Evolutionary conservation across 805 yeast genomes (phyloP).

Genomic region (Torulaspora indica): DNA sequence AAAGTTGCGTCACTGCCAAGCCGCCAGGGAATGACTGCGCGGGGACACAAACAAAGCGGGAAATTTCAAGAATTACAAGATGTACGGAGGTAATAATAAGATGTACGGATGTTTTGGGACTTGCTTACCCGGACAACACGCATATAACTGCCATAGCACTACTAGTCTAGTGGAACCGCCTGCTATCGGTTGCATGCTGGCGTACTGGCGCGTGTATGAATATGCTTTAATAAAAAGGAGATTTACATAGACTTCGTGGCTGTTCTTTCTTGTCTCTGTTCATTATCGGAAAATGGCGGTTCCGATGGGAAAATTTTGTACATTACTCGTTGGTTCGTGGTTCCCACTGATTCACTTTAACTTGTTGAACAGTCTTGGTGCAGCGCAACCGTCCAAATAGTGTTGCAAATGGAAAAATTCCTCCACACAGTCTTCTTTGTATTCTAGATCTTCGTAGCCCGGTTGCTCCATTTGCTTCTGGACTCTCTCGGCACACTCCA

Average conservation of each 20-base stretch:
- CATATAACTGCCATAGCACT: no score
- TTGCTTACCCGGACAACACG: no score
- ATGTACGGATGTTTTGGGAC: no score
- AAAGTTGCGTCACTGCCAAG: not conserved
- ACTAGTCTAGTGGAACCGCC: no score
- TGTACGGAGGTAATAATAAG: no score
- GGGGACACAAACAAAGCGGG: no score
- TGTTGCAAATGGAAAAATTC: constrained; percentile 97
- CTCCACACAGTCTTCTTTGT: constrained; percentile 97
- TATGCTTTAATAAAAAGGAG: constrained; percentile 9
- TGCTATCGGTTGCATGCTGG: no score
- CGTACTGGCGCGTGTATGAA: constrained; percentile 2
- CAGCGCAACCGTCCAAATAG: constrained; percentile 85
- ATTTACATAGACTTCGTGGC: constrained; percentile 2
- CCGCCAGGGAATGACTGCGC: no score
- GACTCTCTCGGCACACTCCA: constrained; percentile 94
- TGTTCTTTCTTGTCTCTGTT: not conserved
- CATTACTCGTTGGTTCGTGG: constrained; percentile 1
- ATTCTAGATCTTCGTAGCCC: constrained; percentile 68
- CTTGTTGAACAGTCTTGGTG: constrained; percentile 83
- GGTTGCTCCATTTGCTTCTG: constrained; percentile 79
- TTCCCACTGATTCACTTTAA: constrained; percentile 52
- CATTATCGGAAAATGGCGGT: not conserved
- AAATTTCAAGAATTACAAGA: no score
- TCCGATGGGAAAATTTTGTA: not conserved